Base-by-base conservation (phyloP, 2,329 filamentous ascomycete genomes). In the Cercospora berteroae region DNA sequence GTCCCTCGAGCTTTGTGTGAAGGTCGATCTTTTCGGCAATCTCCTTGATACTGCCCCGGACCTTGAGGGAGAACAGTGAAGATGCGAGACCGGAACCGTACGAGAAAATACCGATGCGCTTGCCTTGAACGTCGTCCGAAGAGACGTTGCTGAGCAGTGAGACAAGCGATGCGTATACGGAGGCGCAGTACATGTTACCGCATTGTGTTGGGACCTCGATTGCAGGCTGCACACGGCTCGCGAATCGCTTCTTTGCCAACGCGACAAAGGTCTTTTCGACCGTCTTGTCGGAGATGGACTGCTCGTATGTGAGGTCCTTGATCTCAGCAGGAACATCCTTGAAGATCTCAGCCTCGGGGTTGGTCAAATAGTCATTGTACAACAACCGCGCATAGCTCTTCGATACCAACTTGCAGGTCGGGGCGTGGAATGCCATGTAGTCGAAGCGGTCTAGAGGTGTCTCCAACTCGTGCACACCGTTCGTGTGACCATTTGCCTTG, bases 151-250 rank as follows among this genome's bases (percentile, higher is more conserved):
- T 73, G 67, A 85, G 70, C 66, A 85, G 74, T 60, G 82, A 83
- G 74, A 79, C 79, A 67, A 85, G 79, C 70, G 82, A 83, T 66
- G 79, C 80, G 77, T 84, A 85, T 63, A 85, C 83, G 67, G 81
- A 83, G 31, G 81, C 83, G 70, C 80, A 83, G 81, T 85, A 85
- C 83, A 85, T 85, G 81, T 85, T 85, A 64, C 83, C 83, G 78
- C 83, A 85, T 79, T 81, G 80, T 71, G 83, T 85, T 8, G 83
- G 83, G 25, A 84, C 81, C 70, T 83, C 75, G 70, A 84, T 82
- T 66, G 80, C 76, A 27, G 83, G 83, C 78, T 84, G 81, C 48
- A 85, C 83, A 67, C 82, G 82, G 61, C 79, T 68, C 57, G 79
- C 80, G 73, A 84, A 84, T 59, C 82, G 80, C 80, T 84, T 84